phyloP scores from a whole-genome alignment of 495 filamentous ascomycete genomes.

The Terfezia boudieri region DNA sequence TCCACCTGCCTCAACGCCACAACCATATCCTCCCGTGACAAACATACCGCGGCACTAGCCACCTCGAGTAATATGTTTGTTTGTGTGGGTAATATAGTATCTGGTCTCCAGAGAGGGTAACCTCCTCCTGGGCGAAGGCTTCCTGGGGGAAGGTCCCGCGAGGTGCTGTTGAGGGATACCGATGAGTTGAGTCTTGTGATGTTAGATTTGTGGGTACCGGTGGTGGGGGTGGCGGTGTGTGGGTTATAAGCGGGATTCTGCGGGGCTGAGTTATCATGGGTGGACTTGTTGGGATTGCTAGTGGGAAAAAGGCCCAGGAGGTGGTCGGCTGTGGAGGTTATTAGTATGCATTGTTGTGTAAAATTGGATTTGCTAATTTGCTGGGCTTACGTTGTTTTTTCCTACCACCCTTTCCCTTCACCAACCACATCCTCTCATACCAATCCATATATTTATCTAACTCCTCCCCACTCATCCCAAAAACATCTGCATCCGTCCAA shows the following conservation, averaged over 20 bases:
- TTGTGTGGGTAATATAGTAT: slow-evolving; percentile 6
- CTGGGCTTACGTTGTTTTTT: slow-evolving; percentile 22
- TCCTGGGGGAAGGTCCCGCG: too few relatives aligned
- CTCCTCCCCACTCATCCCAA: slow-evolving; percentile 41
- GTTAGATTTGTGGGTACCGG: too few relatives aligned
- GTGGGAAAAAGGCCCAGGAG: too few relatives aligned
- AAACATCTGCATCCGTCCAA: slow-evolving; percentile 42
- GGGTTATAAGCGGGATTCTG: too few relatives aligned
- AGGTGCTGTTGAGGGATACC: too few relatives aligned
- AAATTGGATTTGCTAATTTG: background rate
- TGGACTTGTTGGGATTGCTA: too few relatives aligned
- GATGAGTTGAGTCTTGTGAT: too few relatives aligned
- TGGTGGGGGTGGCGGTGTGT: too few relatives aligned
- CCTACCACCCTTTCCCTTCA: slow-evolving; percentile 23
- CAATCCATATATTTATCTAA: slow-evolving; percentile 73
- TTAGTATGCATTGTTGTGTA: too few relatives aligned
- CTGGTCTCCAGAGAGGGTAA: slow-evolving; percentile 13
- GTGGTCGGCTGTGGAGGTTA: too few relatives aligned
- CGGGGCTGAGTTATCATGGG: too few relatives aligned
- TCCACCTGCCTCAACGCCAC: slow-evolving; percentile 32
- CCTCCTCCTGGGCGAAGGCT: slow-evolving; percentile 9
- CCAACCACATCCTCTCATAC: slow-evolving; percentile 50
- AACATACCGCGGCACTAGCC: slow-evolving; percentile 18
- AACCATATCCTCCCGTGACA: slow-evolving; percentile 24
- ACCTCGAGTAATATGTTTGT: slow-evolving; percentile 17